These are phyloP conservation scores for Gastrolobium bilobum DNA, from an alignment of 306 rosid genomes.

Conservation along the genomic window DNA sequence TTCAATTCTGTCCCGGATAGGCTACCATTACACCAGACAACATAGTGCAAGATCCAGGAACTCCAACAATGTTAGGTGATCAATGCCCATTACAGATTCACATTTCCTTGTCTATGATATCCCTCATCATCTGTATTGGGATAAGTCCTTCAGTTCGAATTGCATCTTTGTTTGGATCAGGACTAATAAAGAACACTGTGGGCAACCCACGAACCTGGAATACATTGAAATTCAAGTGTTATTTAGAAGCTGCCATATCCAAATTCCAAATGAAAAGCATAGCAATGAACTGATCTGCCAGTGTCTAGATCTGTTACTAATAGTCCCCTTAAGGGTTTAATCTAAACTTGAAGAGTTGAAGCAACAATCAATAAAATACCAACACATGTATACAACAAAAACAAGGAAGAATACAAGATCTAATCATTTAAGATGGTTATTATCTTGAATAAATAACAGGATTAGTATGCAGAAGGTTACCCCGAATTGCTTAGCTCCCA, in stretches of 20 bases:
- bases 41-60: conserved; percentile 47
- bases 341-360: conserved; percentile 17
- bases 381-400: conserved; percentile 7
- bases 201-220: conserved; percentile 93
- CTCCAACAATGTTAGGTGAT: conserved; percentile 32
- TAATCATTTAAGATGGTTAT: not conserved
- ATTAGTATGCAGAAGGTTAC: not conserved
- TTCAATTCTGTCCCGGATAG: conserved; percentile 42
- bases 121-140: conserved; percentile 96
- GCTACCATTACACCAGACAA: conserved; percentile 48
- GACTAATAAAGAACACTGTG: conserved; percentile 80
- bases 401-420: conserved; percentile 17
- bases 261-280: conserved; percentile 30
- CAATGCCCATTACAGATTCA: conserved; percentile 48
- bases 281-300: not conserved
- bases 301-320: conserved; percentile 44
- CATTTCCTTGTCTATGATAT: conserved; percentile 81
- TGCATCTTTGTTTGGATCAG: conserved; percentile 86
- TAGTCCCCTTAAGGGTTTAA: conserved; percentile 30
- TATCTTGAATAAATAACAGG: not conserved
- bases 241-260: not conserved
- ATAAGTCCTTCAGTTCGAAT: conserved; percentile 92
- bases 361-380: not conserved
- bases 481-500: conserved; percentile 16
- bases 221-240: not conserved